Percentiles rank a stretch among this genome's conserved stretches.
Conservation (phyloP, 176 grass and related monocot genomes). For the Miscanthus lutarioriparius region DNA sequence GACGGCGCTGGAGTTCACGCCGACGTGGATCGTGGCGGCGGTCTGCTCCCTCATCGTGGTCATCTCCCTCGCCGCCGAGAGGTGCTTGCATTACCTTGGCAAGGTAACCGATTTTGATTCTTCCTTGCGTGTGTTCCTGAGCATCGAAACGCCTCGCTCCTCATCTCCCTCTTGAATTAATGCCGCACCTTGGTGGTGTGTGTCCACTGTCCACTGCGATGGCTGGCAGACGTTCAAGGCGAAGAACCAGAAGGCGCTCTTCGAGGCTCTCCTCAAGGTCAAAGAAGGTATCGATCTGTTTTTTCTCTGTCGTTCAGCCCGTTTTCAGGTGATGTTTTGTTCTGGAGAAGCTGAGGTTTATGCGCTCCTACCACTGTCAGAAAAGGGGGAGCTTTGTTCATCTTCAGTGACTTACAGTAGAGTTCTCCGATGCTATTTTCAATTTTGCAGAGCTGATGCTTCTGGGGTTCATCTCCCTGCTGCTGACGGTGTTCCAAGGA, state of each 20-base stretch:
- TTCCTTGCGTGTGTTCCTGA: not conserved
- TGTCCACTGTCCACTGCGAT: not conserved
- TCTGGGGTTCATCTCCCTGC: conserved; percentile 92
- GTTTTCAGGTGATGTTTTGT: not conserved
- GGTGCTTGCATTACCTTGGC: conserved; percentile 82
- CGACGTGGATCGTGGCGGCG: conserved; percentile 90
- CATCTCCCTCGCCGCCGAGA: conserved; percentile 74
- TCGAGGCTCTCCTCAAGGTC: conserved; percentile 94
- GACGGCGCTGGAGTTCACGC: conserved; percentile 76
- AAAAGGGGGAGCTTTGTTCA: not conserved
- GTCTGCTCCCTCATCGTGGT: conserved; percentile 84
- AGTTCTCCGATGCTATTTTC: not conserved
- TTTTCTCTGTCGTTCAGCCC: not conserved
- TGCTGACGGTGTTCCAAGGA: conserved; percentile 83
- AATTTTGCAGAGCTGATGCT: conserved; percentile 81
- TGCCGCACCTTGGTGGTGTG: not conserved
- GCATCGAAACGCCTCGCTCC: not conserved
- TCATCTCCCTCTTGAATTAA: not conserved
- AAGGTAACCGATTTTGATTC: conserved; percentile 43
- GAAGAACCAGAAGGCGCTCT: conserved; percentile 86
- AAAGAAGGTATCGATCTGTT: conserved; percentile 68
- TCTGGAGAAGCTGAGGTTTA: not conserved
- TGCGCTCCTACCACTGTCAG: not conserved
- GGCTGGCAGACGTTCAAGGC: conserved; percentile 58
- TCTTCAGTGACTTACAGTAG: not conserved